Conservation (phyloP, 1,284 basidiomycete genomes). For the Heterobasidion occidentale region DNA sequence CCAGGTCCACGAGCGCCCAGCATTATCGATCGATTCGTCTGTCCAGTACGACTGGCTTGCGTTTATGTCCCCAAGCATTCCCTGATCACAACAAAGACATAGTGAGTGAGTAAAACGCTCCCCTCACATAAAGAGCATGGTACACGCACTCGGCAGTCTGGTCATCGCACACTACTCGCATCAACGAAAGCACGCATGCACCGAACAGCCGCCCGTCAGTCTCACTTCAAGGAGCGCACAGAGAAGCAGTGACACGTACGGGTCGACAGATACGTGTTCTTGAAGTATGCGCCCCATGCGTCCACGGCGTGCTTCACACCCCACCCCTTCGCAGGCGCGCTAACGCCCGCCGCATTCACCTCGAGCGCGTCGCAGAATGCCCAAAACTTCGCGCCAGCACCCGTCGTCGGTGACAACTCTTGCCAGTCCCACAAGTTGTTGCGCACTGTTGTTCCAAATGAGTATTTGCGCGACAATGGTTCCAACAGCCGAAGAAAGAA, state of each 20-base stretch:
- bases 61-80: constrained; percentile 54
- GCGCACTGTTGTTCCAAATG: constrained; percentile 31
- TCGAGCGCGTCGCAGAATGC: constrained; percentile 69
- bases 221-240: too few relatives aligned
- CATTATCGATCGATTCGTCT: constrained; percentile 43
- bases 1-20: constrained; percentile 51
- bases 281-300: constrained; percentile 56
- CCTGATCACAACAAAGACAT: constrained; percentile 21
- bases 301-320: constrained; percentile 53
- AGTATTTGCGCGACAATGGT: constrained; percentile 1
- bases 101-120: background rate
- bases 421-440: constrained; percentile 54
- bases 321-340: constrained; percentile 48
- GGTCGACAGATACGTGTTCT: constrained; percentile 29
- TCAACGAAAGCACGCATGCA: background rate
- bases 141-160: constrained; percentile 13
- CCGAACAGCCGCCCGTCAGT: too few relatives aligned
- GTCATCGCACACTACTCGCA: constrained; percentile 33
- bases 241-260: constrained; percentile 23
- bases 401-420: constrained; percentile 36
- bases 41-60: constrained; percentile 39
- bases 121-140: background rate
- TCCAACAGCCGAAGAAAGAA: background rate
- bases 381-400: constrained; percentile 39
- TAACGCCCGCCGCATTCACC: constrained; percentile 40